Evolutionary conservation across 176 grass and related monocot species (phyloP), one percentile per base, ranked within the genome.

Genomic region (Avena insularis): DNA sequence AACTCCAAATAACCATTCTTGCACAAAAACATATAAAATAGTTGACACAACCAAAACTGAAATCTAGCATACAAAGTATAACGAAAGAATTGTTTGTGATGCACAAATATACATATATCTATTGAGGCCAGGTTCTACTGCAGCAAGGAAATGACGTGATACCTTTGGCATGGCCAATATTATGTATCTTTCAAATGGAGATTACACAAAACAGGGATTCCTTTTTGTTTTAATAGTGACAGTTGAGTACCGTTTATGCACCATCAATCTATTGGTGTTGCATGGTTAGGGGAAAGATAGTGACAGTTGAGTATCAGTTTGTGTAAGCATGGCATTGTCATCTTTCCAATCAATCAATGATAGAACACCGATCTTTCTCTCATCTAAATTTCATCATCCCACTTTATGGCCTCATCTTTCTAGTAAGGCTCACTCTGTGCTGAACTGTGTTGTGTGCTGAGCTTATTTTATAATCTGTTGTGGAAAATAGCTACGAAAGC

Each of bases 1-100:
- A 68, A 36, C 16, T 29, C 12, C 50, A 86, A 19, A 67, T 61
- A 84, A 70, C 23, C 74, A 77, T 77, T 77, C 74, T 77, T 56
- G 74, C 50, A 54, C 27, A 76, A 19, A 16, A 75, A 75, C 13
- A 49, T 82, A 79, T 58, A 66, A 57, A 84, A 25, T 54, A 51
- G 38, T 51, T 57, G 33, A 45, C 40, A 51, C 31, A 82, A 71
- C 12, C 50, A 67, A 51, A 43, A 80, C 63, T 79, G 21, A 25
- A 72, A 53, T 65, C 31, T 66, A 23, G 38, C 35, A 9, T 56
- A 76, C 77, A 56, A 45, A 83, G 36, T 46, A 67, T 16, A n/a
- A 71, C 7, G 57, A 53, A 2, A 86, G 61, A 86, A 35, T 0
- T 25, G n/a, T 86, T 71, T 69, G 45, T 55, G 31, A 40, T 70